phyloP scores from a whole-genome alignment of 345 rosid genomes.

The Hevea brasiliensis region DNA sequence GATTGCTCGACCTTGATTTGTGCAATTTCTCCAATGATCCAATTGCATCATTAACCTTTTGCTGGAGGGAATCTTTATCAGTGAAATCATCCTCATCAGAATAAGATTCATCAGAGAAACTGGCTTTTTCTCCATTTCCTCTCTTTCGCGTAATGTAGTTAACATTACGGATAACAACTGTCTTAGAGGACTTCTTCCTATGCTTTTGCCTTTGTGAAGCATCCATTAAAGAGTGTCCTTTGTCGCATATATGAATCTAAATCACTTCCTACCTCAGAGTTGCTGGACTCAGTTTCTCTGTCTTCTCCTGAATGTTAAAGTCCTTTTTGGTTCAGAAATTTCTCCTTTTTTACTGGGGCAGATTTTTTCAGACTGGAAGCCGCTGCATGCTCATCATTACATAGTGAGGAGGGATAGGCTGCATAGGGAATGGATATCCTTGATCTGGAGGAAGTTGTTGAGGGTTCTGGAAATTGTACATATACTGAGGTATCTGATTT shows the following conservation, averaged over 20 bases:
- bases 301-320: constrained; percentile 48
- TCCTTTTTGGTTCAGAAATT: constrained; percentile 41
- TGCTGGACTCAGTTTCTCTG: constrained; percentile 45
- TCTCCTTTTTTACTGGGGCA: constrained; percentile 35
- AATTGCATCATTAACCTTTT: constrained; percentile 56
- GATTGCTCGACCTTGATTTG: constrained; percentile 30
- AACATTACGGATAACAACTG: constrained; percentile 78
- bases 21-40: constrained; percentile 43
- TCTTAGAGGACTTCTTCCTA: constrained; percentile 62
- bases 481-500: constrained; percentile 65
- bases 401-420: constrained; percentile 45
- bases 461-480: constrained; percentile 52
- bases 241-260: constrained; percentile 47
- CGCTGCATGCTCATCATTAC: constrained; percentile 49
- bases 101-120: constrained; percentile 38
- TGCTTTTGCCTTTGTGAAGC: constrained; percentile 41
- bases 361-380: constrained; percentile 34
- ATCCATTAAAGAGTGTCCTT: constrained; percentile 42
- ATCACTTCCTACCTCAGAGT: constrained; percentile 51
- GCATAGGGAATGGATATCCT: constrained; percentile 75
- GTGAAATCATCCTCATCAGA: constrained; percentile 49
- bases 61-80: constrained; percentile 51
- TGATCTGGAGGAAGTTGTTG: constrained; percentile 59
- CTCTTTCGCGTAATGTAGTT: constrained; percentile 81
- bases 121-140: constrained; percentile 50